These are phyloP conservation scores for Eremomyces bilateralis DNA, from an alignment of 495 filamentous ascomycete species.

Conservation along the genomic window DNA sequence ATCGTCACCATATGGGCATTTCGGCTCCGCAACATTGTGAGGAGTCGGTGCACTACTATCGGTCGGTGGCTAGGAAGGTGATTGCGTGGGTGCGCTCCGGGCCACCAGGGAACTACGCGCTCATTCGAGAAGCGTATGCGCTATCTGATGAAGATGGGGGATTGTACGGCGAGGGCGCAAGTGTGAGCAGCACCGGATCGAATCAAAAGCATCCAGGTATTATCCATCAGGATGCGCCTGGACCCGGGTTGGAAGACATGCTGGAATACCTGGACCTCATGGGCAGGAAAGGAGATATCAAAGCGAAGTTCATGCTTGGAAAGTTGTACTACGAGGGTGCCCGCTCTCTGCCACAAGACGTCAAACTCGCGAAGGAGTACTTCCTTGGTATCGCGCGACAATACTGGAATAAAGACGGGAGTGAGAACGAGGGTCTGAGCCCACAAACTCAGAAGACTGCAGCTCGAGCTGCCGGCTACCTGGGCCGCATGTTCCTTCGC, in stretches of 20 bases:
- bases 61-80: conserved; percentile 81
- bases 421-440: conserved; percentile 27
- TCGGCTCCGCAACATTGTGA: conserved; percentile 73
- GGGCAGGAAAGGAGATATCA: conserved; percentile 82
- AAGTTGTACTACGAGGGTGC: conserved; percentile 82
- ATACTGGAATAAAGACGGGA: conserved; percentile 70
- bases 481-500: conserved; percentile 82
- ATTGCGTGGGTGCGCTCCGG: conserved; percentile 68
- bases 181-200: conserved; percentile 71
- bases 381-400: conserved; percentile 63
- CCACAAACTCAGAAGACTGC: conserved; percentile 56
- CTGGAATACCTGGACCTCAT: conserved; percentile 88
- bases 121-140: conserved; percentile 52
- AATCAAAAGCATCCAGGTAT: no score
- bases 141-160: conserved; percentile 79
- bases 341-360: conserved; percentile 47
- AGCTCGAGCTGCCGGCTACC: conserved; percentile 71
- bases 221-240: conserved; percentile 36
- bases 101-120: conserved; percentile 69
- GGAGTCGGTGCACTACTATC: conserved; percentile 68
- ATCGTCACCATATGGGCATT: conserved; percentile 69
- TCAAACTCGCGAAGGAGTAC: conserved; percentile 53
- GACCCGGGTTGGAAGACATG: conserved; percentile 64
- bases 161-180: conserved; percentile 87
- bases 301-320: conserved; percentile 74